These are phyloP conservation scores for Stagonosporopsis tanaceti DNA, from an alignment of 2,329 filamentous ascomycete species.

Conservation along the genomic window DNA sequence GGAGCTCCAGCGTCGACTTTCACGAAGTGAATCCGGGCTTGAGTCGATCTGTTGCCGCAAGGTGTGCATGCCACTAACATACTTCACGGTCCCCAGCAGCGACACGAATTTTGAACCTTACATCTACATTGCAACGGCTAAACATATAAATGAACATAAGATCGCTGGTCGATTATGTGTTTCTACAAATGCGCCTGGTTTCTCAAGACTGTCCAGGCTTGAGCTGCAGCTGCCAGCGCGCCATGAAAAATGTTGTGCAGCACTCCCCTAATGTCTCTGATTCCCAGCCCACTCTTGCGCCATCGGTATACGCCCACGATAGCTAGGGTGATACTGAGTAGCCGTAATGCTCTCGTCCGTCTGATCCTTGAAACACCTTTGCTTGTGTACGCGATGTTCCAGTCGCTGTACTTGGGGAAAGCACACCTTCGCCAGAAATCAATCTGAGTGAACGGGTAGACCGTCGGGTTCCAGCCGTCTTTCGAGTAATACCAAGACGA, in stretches of 20 bases:
- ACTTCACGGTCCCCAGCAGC: neutral
- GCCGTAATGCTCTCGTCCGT: slow-evolving; percentile 23
- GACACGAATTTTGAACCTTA: neutral
- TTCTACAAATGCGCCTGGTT: slow-evolving; percentile 8
- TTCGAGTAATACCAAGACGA: slow-evolving; percentile 74
- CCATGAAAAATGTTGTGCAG: slow-evolving; percentile 22
- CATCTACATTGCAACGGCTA: neutral
- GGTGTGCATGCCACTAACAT: neutral
- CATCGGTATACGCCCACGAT: slow-evolving; percentile 37
- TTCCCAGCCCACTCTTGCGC: slow-evolving; percentile 32
- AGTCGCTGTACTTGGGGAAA: slow-evolving; percentile 64
- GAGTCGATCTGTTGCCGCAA: neutral
- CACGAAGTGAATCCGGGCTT: neutral
- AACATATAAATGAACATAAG: neutral
- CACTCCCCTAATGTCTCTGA: slow-evolving; percentile 31
- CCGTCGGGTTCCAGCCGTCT: slow-evolving; percentile 83
- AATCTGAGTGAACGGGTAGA: slow-evolving; percentile 63
- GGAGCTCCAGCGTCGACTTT: neutral
- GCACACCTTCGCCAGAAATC: slow-evolving; percentile 60
- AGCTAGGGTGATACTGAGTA: slow-evolving; percentile 30
- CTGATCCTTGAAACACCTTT: slow-evolving; percentile 54
- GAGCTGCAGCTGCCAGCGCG: slow-evolving; percentile 11
- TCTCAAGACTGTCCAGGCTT: slow-evolving; percentile 15
- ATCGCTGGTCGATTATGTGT: neutral
- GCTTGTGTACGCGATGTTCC: slow-evolving; percentile 60